Evolutionary conservation across 177 flowering plant species (phyloP).

Genomic region (Telopea speciosissima): DNA sequence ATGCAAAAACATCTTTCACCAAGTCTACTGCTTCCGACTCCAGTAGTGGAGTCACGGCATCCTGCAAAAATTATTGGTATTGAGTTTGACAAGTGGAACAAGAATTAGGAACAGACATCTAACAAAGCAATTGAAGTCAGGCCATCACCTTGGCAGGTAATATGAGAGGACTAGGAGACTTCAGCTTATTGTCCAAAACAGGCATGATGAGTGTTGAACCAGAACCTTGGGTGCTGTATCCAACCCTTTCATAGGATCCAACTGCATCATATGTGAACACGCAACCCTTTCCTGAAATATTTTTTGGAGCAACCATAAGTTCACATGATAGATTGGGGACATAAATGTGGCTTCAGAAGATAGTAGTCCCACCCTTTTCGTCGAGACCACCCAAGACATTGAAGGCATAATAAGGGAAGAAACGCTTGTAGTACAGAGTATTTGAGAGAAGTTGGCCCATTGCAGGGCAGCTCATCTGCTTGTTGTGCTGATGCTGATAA

Average conservation of each 20-base stretch:
- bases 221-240: slow-evolving; percentile 93
- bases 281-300: slow-evolving; percentile 81
- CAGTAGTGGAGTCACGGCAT: slow-evolving; percentile 90
- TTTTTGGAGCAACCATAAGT: background rate
- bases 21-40: slow-evolving; percentile 86
- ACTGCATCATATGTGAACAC: slow-evolving; percentile 99
- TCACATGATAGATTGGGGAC: background rate
- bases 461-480: slow-evolving; percentile 99
- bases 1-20: slow-evolving; percentile 91
- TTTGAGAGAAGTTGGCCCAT: slow-evolving; percentile 96
- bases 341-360: background rate
- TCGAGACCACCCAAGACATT: slow-evolving; percentile 97
- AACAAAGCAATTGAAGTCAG: background rate
- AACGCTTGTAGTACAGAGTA: slow-evolving; percentile 93
- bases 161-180: slow-evolving; percentile 94
- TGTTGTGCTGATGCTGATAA: slow-evolving; percentile 95
- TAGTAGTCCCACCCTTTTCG: slow-evolving; percentile 51
- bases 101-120: background rate
- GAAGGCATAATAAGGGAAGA: slow-evolving; percentile 94
- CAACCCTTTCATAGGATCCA: slow-evolving; percentile 97
- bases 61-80: slow-evolving; percentile 41
- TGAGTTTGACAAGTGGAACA: background rate
- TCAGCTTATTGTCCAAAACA: slow-evolving; percentile 89
- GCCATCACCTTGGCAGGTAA: slow-evolving; percentile 64
- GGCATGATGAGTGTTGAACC: slow-evolving; percentile 92